phyloP scores from a whole-genome alignment of 805 yeast species.

The Sugiyamaella smithiae region DNA sequence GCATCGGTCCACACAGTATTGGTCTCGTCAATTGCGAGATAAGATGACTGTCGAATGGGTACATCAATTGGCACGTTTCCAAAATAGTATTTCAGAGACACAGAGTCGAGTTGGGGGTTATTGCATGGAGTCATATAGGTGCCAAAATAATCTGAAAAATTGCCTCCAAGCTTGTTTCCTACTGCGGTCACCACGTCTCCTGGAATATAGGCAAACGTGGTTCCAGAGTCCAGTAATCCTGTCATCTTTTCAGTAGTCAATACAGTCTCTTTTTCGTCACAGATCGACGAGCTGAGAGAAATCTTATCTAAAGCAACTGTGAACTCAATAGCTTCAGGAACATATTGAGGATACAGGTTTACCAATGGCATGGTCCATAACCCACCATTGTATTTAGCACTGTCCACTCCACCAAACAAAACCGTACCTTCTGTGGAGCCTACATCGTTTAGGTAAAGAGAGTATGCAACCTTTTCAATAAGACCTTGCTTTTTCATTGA shows the following conservation, averaged over 20 bases:
- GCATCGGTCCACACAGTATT: background rate
- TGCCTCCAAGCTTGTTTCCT: slow-evolving; percentile 38
- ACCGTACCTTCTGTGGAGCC: slow-evolving; percentile 44
- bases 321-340: slow-evolving; percentile 10
- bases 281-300: slow-evolving; percentile 20
- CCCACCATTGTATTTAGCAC: slow-evolving; percentile 53
- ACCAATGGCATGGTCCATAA: slow-evolving; percentile 24
- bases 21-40: background rate
- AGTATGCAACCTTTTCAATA: slow-evolving; percentile 44
- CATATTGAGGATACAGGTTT: background rate
- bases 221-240: slow-evolving; percentile 36
- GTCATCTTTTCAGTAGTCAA: background rate
- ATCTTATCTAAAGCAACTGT: slow-evolving; percentile 12
- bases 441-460: slow-evolving; percentile 47
- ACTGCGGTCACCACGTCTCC: slow-evolving; percentile 29
- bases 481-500: slow-evolving; percentile 40
- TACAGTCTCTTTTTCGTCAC: slow-evolving; percentile 20
- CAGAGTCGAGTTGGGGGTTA: slow-evolving; percentile 9
- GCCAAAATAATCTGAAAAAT: slow-evolving; percentile 22
- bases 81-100: slow-evolving; percentile 44
- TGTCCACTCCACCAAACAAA: slow-evolving; percentile 73
- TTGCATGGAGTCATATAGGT: background rate
- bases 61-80: slow-evolving; percentile 28
- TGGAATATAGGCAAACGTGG: slow-evolving; percentile 27
- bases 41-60: slow-evolving; percentile 23